Conservation (phyloP, 306 rosid genomes). For the Rosa lucieae region DNA sequence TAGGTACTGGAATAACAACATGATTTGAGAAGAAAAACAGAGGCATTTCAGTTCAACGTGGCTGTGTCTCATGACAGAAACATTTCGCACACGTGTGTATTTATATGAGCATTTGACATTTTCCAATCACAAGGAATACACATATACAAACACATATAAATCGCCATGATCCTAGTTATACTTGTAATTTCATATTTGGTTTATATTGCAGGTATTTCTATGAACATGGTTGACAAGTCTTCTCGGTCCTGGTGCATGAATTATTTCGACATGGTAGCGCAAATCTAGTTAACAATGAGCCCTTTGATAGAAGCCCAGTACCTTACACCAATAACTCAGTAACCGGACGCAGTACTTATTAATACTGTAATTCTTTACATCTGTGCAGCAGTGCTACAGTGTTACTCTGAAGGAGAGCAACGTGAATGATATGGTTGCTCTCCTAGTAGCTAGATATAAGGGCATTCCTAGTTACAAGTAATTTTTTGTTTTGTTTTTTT, state of each 20-base stretch:
- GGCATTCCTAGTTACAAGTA: too few relatives aligned
- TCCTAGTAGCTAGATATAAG: too few relatives aligned
- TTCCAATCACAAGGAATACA: not conserved
- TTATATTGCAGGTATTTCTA: not conserved
- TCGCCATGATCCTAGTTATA: not conserved
- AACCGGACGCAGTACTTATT: not conserved
- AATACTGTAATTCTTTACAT: not conserved
- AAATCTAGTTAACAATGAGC: not conserved
- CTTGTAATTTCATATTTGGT: not conserved
- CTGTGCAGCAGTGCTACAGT: not conserved
- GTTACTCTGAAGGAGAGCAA: not conserved
- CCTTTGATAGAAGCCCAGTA: not conserved
- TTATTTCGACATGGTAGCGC: not conserved
- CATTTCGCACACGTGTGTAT: not conserved
- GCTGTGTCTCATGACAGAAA: not conserved
- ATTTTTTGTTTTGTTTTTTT: too few relatives aligned
- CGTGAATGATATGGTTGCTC: not conserved
- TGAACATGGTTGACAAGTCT: not conserved
- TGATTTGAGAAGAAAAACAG: not conserved
- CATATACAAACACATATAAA: not conserved
- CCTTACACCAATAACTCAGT: not conserved
- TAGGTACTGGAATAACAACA: not conserved
- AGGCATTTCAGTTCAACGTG: not conserved
- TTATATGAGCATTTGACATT: not conserved
- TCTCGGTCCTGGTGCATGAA: not conserved